These are phyloP conservation scores for Paramecium biaurelia DNA, from an alignment of 73 alveolate genomes.

Conservation along the genomic window DNA sequence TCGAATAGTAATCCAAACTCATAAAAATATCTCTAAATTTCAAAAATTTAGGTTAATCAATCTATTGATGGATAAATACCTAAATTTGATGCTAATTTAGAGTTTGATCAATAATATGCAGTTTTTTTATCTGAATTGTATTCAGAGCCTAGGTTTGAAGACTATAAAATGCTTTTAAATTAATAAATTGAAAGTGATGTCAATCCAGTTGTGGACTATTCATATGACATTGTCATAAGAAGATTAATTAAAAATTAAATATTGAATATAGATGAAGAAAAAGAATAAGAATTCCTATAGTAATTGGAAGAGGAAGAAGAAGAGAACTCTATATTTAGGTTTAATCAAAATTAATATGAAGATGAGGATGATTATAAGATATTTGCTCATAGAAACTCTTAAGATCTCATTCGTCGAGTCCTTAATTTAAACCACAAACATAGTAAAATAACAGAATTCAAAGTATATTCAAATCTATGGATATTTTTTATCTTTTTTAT, in stretches of 20 bases:
- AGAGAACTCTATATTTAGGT: conserved; percentile 20
- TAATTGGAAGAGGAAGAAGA: conserved; percentile 20
- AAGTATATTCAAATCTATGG: not conserved
- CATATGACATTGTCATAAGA: not conserved
- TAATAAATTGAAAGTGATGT: not conserved
- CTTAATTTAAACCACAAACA: conserved; percentile 4
- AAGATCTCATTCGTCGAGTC: not conserved
- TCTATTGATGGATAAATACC: not conserved
- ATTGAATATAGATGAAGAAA: not conserved
- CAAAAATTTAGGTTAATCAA: not conserved
- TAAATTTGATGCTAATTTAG: not conserved
- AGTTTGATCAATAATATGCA: not conserved
- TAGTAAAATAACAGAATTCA: not conserved
- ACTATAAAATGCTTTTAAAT: not conserved
- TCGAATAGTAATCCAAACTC: not conserved
- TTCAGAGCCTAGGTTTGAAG: not conserved
- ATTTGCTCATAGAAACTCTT: not conserved
- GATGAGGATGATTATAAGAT: not conserved
- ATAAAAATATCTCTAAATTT: not conserved
- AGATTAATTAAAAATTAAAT: conserved; percentile 20
- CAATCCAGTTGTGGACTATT: not conserved
- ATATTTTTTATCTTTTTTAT: conserved; percentile 11
- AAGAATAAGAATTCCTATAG: not conserved
- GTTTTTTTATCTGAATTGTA: not conserved
- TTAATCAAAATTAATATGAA: not conserved